Evolutionary conservation across 1,139 yeast species (phyloP), one percentile per base, ranked within the genome.

Genomic region (Geotrichum histeridarum): DNA sequence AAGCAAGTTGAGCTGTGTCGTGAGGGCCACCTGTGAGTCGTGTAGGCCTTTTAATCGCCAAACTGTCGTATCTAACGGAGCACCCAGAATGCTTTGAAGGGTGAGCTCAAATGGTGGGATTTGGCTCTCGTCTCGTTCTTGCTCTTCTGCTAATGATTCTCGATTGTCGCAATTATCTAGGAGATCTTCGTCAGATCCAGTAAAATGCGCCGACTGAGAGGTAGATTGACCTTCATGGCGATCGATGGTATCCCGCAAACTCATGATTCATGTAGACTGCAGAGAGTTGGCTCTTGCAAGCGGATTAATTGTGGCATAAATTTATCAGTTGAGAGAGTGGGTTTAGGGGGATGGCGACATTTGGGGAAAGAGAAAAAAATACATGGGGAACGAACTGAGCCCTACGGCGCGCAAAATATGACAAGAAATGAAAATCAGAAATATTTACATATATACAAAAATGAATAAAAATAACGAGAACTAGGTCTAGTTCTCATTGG

Each of bases 11-110:
- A 66, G 57, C 47, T 64, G 67, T 8, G 60, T 55, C 8, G 59
- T 50, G 42, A 66, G 49, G 8, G 64, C 64, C 39, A 57, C 56
- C 43, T 66, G 70, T 3, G 67, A 63, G 42, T 64, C 68, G 15
- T 61, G 64, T 11, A 66, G 59, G 3, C 65, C 60, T 38, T 61
- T 61, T 8, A 66, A 57, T n/a, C 63, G 57, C 57, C 63, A 62
- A 8, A 62, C 61, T 1, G 67, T 62, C 9, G 61, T 53, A 14
- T 66, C 68, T n/a, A 64, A 55, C 1, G 69, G 63, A 1, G 62
- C 61, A 6, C 62, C 66, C 15, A 66, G 55, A 31, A 64, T 52
- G 12, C 61, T 46, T 18, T 59, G 63, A 4, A 62, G 58, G 2
- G 65, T 59, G 37, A 57, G 53, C 33, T 57, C 61, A 39, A 63